Base-by-base conservation (phyloP, 768 basidiomycete genomes). In the Tulasnella sp. region DNA sequence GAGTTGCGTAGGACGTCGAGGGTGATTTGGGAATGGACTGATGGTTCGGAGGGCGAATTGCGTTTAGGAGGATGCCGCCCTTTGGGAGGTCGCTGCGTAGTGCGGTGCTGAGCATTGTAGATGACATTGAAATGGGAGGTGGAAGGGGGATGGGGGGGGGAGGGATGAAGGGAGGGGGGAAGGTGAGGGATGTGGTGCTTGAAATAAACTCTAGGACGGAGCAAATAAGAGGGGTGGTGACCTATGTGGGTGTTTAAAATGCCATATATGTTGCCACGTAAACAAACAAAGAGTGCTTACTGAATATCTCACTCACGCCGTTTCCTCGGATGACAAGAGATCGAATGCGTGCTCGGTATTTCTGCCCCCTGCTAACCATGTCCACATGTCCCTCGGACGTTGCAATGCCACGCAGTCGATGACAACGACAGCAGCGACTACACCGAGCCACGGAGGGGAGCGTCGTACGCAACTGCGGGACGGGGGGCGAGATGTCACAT, bases 61-160 rank as follows among this genome's bases (percentile, higher is more conserved):
- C 36, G 52, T 72, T 74, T 59, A 75, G 72, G 34, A 72, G 74
- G 68, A 74, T 73, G 35, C 70, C 73, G 44, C 62, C 52, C 52
- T 59, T 59, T 59, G 52, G 52, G 32, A 29, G 6, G 52, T 59
- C 52, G 0, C 12, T 1, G 52, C 52, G 52, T 26, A 26, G 32
- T 6, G 52, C 52, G 22, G 52, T 22, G 32, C 52, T 59, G 22
- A 59, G 26, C 52, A 59, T 59, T 59, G 52, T 26, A 14, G 52
- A 29, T 3, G 52, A 59, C 52, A 59, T 59, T 32, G n/a, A n/a
- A n/a, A n/a, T n/a, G n/a, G n/a, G n/a, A n/a, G n/a, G n/a, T n/a
- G n/a, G n/a, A n/a, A n/a, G n/a, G n/a, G n/a, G n/a, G n/a, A n/a
- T n/a, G 22, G 22, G 14, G 52, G 11, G 22, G 3, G 11, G 5